A percentile compares a stretch with the other conserved stretches of the same genome.
Evolutionary conservation across 495 filamentous ascomycete species (phyloP).

Genomic region (Talaromyces wortmannii): DNA sequence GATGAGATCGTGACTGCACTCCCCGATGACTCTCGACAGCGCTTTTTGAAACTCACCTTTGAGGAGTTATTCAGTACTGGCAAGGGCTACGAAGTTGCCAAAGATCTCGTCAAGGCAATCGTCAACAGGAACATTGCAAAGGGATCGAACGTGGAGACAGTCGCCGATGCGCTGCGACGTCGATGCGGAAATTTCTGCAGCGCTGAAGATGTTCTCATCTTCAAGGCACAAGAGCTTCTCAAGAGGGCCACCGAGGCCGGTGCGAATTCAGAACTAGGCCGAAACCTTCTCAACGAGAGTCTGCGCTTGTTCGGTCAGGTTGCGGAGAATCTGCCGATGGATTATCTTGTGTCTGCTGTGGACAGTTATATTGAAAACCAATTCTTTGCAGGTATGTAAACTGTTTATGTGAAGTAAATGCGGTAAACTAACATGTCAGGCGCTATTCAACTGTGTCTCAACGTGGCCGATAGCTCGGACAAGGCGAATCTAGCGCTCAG

Average conservation of each 20-base stretch:
- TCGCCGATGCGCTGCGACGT: constrained; percentile 84
- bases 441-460: constrained; percentile 81
- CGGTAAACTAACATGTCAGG: constrained; percentile 34
- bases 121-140: constrained; percentile 95
- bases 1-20: constrained; percentile 81
- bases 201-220: constrained; percentile 91
- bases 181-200: constrained; percentile 96
- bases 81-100: constrained; percentile 83
- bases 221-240: constrained; percentile 93
- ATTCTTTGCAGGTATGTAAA: constrained; percentile 65
- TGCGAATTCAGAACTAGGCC: constrained; percentile 66
- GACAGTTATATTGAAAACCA: constrained; percentile 69
- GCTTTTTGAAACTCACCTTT: constrained; percentile 71
- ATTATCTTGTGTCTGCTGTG: constrained; percentile 71
- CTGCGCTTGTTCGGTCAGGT: constrained; percentile 83
- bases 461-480: constrained; percentile 74
- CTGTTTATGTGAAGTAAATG: background rate
- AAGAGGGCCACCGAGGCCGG: constrained; percentile 77
- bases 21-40: constrained; percentile 57
- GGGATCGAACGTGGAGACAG: constrained; percentile 92
- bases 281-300: constrained; percentile 81
- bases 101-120: constrained; percentile 94
- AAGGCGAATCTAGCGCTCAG: constrained; percentile 72
- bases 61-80: constrained; percentile 74
- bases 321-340: constrained; percentile 68